These are phyloP conservation scores for Paramyrothecium sp. DNA, from an alignment of 2,329 filamentous ascomycete species.

Conservation along the genomic window DNA sequence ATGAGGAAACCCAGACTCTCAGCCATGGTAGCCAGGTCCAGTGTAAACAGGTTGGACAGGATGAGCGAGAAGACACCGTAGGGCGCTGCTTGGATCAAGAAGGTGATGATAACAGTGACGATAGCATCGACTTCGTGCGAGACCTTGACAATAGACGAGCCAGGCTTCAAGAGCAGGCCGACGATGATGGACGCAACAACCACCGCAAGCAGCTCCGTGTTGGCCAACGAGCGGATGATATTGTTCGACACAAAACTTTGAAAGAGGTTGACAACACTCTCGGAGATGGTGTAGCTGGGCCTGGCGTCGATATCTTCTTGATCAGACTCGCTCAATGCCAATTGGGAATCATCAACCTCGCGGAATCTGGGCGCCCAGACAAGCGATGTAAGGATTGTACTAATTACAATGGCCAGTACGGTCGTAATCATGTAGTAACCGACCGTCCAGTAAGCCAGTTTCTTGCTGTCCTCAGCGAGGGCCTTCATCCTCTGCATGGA, in stretches of 20 bases:
- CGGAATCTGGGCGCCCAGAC: slow-evolving; percentile 47
- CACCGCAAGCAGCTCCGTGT: slow-evolving; percentile 43
- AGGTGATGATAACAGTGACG: slow-evolving; percentile 43
- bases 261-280: slow-evolving; percentile 42
- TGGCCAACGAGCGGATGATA: slow-evolving; percentile 42
- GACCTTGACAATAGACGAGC: slow-evolving; percentile 37
- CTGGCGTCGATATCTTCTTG: slow-evolving; percentile 26
- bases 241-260: slow-evolving; percentile 49
- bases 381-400: slow-evolving; percentile 42
- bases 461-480: slow-evolving; percentile 40
- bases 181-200: slow-evolving; percentile 45
- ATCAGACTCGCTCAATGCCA: slow-evolving; percentile 18
- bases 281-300: slow-evolving; percentile 34
- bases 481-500: slow-evolving; percentile 45
- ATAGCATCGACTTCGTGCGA: slow-evolving; percentile 47
- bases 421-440: slow-evolving; percentile 50
- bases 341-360: slow-evolving; percentile 27
- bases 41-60: slow-evolving; percentile 47
- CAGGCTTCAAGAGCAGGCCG: slow-evolving; percentile 37
- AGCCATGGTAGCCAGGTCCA: slow-evolving; percentile 46
- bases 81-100: slow-evolving; percentile 47
- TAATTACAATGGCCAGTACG: slow-evolving; percentile 45
- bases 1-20: slow-evolving; percentile 49
- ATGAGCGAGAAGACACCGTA: slow-evolving; percentile 54
- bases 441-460: slow-evolving; percentile 47